These are phyloP conservation scores for Gnetum montanum DNA, from an alignment of 75 land plant species.

Conservation along the genomic window DNA sequence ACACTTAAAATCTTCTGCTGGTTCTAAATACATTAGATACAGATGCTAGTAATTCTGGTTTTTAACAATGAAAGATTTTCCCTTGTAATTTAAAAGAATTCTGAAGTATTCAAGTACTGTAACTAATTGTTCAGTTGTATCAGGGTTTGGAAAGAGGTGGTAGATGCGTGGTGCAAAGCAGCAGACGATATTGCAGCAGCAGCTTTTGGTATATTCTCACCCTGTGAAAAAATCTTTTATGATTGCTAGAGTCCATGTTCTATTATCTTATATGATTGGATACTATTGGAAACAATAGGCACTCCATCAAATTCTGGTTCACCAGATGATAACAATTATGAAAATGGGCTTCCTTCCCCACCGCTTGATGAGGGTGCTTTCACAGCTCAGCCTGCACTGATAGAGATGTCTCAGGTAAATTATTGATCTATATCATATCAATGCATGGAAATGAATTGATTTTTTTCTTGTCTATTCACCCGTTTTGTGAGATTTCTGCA, in stretches of 20 bases:
- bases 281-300: constrained; percentile 16
- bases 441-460: too few relatives aligned
- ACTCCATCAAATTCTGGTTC: constrained; percentile 38
- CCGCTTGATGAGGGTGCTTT: constrained; percentile 41
- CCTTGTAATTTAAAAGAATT: too few relatives aligned
- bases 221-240: background rate
- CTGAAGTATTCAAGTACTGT: too few relatives aligned
- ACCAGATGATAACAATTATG: constrained; percentile 40
- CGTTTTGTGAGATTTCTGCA: too few relatives aligned
- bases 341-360: constrained; percentile 38
- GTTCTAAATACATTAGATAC: too few relatives aligned
- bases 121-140: too few relatives aligned
- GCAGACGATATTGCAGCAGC: constrained; percentile 36
- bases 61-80: too few relatives aligned
- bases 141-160: constrained; percentile 78
- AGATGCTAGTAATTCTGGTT: too few relatives aligned
- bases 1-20: too few relatives aligned
- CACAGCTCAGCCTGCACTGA: constrained; percentile 17
- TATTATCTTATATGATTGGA: background rate
- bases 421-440: too few relatives aligned
- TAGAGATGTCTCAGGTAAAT: constrained; percentile 30
- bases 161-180: constrained; percentile 61
- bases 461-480: too few relatives aligned
- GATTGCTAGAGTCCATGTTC: background rate
- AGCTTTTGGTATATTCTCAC: constrained; percentile 9